A percentile compares a stretch with the other conserved stretches of the same genome.
Conservation (phyloP, 345 rosid genomes). For the Xanthoceras sorbifolium region DNA sequence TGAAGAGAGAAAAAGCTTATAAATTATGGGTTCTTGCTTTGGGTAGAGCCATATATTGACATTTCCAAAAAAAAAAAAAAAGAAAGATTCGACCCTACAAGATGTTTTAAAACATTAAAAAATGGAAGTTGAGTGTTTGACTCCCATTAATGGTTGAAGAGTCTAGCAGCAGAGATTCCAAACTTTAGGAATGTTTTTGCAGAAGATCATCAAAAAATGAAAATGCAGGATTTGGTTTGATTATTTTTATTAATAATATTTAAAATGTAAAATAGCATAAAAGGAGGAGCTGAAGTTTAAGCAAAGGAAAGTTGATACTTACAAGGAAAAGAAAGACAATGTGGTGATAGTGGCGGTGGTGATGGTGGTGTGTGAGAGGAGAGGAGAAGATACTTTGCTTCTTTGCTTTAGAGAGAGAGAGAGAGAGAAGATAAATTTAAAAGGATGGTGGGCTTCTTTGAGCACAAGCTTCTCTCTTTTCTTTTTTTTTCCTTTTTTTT, state of each 20-base stretch:
- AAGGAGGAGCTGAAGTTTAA: constrained; percentile 38
- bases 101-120: constrained; percentile 11
- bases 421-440: constrained; percentile 8
- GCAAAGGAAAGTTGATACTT: constrained; percentile 46
- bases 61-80: constrained; percentile 1
- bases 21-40: constrained; percentile 1
- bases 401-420: constrained; percentile 29
- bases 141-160: constrained; percentile 20
- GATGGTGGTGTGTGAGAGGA: constrained; percentile 21
- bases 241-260: neutral
- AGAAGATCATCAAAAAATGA: constrained; percentile 1
- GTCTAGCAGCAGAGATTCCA: constrained; percentile 42
- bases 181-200: constrained; percentile 42
- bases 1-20: neutral
- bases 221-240: neutral
- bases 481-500: neutral
- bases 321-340: constrained; percentile 54
- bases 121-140: constrained; percentile 30
- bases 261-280: neutral
- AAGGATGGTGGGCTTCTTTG: constrained; percentile 45
- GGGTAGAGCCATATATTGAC: neutral
- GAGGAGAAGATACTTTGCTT: constrained; percentile 58
- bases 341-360: constrained; percentile 15
- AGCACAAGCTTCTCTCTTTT: constrained; percentile 42
- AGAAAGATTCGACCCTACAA: neutral